These are phyloP conservation scores for Tetrastigma voinierianum DNA, from an alignment of 164 flowering plant genomes.

Conservation along the genomic window DNA sequence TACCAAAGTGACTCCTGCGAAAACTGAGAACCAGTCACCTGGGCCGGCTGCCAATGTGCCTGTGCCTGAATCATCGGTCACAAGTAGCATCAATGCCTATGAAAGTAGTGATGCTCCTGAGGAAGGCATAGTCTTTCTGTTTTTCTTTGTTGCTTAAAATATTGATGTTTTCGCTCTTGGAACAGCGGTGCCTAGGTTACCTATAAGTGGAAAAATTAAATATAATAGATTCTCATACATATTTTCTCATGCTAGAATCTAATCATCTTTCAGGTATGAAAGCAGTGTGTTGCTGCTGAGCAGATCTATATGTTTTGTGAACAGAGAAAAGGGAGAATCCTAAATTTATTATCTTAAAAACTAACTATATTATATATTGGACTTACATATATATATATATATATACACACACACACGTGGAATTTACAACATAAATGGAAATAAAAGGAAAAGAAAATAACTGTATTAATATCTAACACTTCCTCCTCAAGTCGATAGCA, in stretches of 20 bases:
- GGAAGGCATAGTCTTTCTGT: conserved; percentile 37
- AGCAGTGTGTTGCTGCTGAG: background rate
- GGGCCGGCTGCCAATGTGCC: conserved; percentile 25
- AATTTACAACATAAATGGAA: too few species aligned
- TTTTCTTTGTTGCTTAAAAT: background rate
- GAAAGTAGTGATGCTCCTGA: conserved; percentile 34
- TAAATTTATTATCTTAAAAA: too few species aligned
- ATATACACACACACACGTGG: too few species aligned
- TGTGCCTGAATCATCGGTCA: conserved; percentile 35
- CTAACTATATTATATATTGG: too few species aligned
- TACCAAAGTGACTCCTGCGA: conserved; percentile 25
- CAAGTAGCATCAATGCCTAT: conserved; percentile 19
- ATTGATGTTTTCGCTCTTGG: background rate
- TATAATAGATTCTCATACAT: background rate
- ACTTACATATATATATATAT: too few species aligned
- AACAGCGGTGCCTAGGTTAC: background rate
- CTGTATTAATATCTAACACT: too few species aligned
- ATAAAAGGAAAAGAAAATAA: too few species aligned
- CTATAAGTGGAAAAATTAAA: background rate
- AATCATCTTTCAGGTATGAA: background rate
- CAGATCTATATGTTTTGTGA: background rate
- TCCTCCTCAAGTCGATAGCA: too few species aligned
- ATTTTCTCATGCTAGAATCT: background rate
- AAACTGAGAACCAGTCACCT: conserved; percentile 30
- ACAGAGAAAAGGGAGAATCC: too few species aligned